These are phyloP conservation scores for Phytophthora ramorum DNA, from an alignment of 352 stramenopile genomes.

Conservation along the genomic window DNA sequence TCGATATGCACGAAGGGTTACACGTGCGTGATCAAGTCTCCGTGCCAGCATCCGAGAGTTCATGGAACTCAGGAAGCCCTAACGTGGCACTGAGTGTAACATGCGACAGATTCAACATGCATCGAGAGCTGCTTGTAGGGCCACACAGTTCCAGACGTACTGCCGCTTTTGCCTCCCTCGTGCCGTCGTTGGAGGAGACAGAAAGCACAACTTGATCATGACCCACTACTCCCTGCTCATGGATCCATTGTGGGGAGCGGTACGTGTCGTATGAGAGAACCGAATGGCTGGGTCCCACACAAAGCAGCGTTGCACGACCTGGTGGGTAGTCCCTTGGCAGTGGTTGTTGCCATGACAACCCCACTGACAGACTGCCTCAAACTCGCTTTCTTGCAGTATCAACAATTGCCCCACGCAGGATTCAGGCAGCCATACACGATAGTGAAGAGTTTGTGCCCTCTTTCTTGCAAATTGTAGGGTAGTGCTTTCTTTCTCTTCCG, in stretches of 20 bases:
- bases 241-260: background rate
- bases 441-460: conserved; percentile 28
- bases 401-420: conserved; percentile 63
- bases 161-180: background rate
- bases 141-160: conserved; percentile 51
- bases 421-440: conserved; percentile 57
- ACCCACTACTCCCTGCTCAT: conserved; percentile 29
- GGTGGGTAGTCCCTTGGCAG: conserved; percentile 24
- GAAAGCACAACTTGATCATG: conserved; percentile 49
- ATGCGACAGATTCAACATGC: conserved; percentile 18
- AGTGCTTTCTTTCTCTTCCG: background rate
- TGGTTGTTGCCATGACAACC: conserved; percentile 45
- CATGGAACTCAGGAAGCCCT: conserved; percentile 14
- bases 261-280: conserved; percentile 55
- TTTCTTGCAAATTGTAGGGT: background rate
- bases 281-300: conserved; percentile 49
- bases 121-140: too few relatives aligned
- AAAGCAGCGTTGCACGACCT: conserved; percentile 45
- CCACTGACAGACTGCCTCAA: conserved; percentile 57
- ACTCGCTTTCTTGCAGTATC: conserved; percentile 46
- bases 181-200: conserved; percentile 20
- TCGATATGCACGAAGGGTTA: conserved; percentile 48
- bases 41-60: background rate
- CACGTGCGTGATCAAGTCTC: conserved; percentile 44
- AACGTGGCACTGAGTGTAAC: conserved; percentile 15